Evolutionary conservation across 2,329 filamentous ascomycete genomes (phyloP).

Genomic region (Coleophoma eucalyptorum): DNA sequence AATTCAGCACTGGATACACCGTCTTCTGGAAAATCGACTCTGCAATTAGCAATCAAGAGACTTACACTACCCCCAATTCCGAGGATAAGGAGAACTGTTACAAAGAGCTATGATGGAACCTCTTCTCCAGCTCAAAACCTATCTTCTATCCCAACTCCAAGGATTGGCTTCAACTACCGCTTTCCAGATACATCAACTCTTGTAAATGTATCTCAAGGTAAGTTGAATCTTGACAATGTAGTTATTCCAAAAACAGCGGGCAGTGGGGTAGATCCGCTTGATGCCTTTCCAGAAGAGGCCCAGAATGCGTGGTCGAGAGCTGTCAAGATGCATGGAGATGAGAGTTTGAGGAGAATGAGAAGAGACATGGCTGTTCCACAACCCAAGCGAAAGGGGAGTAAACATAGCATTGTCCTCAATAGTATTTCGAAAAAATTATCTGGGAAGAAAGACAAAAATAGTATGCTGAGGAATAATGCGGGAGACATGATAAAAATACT

Average conservation of each 20-base stretch:
- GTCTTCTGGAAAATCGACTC: neutral
- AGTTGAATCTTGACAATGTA: neutral
- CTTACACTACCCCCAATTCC: slow-evolving; percentile 13
- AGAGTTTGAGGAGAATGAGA: neutral
- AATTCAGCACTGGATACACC: neutral
- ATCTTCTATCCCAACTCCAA: slow-evolving; percentile 13
- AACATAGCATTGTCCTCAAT: neutral
- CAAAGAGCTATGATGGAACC: slow-evolving; percentile 17
- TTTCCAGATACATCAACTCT: neutral
- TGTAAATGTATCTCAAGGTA: neutral
- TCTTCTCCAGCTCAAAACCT: slow-evolving; percentile 11
- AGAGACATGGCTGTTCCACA: slow-evolving; percentile 1
- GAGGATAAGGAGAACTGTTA: slow-evolving; percentile 9
- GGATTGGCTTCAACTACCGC: slow-evolving; percentile 5
- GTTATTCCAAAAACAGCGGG: neutral
- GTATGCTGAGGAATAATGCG: neutral
- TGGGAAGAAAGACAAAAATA: slow-evolving; percentile 11
- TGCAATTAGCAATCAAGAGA: neutral
- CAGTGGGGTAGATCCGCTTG: neutral
- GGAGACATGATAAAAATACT: too few relatives aligned
- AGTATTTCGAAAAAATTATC: neutral
- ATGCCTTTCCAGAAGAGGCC: neutral
- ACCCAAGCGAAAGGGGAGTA: neutral
- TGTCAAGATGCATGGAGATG: slow-evolving; percentile 1
- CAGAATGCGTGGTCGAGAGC: neutral